Percentiles rank a stretch among this genome's conserved stretches.
These are phyloP conservation scores for Malassezia japonica DNA, from an alignment of 1,284 basidiomycete genomes.

Conservation along the genomic window DNA sequence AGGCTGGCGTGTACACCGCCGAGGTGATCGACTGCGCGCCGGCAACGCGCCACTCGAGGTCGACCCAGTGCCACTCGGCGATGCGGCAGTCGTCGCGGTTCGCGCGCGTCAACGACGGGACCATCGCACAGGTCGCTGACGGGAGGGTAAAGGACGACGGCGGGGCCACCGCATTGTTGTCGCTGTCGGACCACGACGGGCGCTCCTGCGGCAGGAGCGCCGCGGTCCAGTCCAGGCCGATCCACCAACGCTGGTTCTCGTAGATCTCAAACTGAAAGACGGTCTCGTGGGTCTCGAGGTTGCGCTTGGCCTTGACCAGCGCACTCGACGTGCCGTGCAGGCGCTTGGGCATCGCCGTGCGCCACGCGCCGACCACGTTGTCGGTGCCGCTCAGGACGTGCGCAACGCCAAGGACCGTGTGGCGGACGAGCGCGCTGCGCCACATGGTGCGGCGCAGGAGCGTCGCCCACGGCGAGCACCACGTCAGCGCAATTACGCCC, in stretches of 20 bases:
- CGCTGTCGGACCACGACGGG: conserved; percentile 63
- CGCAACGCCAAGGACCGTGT: conserved; percentile 21
- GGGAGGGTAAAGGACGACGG: conserved; percentile 55
- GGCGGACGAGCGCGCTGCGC: conserved; percentile 39
- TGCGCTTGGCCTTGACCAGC: conserved; percentile 1
- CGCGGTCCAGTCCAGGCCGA: conserved; percentile 70
- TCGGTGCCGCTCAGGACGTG: conserved; percentile 24
- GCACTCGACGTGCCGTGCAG: not conserved
- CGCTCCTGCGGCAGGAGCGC: conserved; percentile 80
- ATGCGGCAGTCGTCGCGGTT: conserved; percentile 39
- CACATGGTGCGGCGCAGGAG: conserved; percentile 40
- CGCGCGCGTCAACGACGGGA: conserved; percentile 29
- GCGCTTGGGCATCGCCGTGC: conserved; percentile 9
- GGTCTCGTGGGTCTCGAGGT: conserved; percentile 17
- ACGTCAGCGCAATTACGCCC: conserved; percentile 39
- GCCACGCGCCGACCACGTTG: conserved; percentile 18
- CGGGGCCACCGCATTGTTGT: conserved; percentile 49
- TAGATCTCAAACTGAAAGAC: conserved; percentile 54
- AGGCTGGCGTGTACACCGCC: conserved; percentile 7
- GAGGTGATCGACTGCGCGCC: conserved; percentile 24
- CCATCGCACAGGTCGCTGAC: conserved; percentile 45
- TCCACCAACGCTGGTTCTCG: conserved; percentile 86
- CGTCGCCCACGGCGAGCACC: conserved; percentile 45
- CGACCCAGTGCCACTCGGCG: conserved; percentile 50
- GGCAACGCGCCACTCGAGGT: conserved; percentile 50